Evolutionary conservation across 2,329 filamentous ascomycete species (phyloP).

Genomic region (Hirsutella minnesotensis): DNA sequence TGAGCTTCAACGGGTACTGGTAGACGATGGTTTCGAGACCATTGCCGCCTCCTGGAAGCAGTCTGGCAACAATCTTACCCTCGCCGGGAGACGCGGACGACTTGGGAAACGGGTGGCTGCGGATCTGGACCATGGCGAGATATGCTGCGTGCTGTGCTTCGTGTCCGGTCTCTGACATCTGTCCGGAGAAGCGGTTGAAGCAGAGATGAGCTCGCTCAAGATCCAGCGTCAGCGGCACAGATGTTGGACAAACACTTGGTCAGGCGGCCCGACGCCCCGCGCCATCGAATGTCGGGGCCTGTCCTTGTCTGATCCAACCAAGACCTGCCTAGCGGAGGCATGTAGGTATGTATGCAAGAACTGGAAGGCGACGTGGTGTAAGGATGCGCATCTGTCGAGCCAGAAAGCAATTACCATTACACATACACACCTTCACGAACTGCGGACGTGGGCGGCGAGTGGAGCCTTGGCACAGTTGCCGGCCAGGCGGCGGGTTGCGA

Average conservation of each 20-base stretch:
- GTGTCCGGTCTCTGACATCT: not conserved
- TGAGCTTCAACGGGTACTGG: constrained; percentile 90
- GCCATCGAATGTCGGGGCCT: not conserved
- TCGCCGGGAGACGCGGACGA: constrained; percentile 65
- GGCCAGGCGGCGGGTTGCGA: too few species aligned
- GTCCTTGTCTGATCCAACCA: not conserved
- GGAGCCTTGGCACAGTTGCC: too few species aligned
- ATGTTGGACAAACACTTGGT: not conserved
- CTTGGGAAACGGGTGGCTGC: constrained; percentile 53
- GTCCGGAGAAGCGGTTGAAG: not conserved
- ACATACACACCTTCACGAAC: too few species aligned
- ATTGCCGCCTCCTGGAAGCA: constrained; percentile 60
- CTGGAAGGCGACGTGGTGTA: too few species aligned
- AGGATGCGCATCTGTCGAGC: too few species aligned
- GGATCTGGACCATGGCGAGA: constrained; percentile 7
- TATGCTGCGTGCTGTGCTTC: not conserved
- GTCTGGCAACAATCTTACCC: constrained; percentile 62
- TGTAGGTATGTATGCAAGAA: not conserved
- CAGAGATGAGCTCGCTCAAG: not conserved
- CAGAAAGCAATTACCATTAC: too few species aligned
- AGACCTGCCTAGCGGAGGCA: not conserved
- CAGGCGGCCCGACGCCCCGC: not conserved
- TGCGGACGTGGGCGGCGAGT: too few species aligned
- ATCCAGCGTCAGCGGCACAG: not conserved
- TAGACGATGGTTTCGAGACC: constrained; percentile 67